Evolutionary conservation across 257 asterid species (phyloP), one percentile per base, ranked within the genome.

Genomic region (Jaltomata sinuosa): DNA sequence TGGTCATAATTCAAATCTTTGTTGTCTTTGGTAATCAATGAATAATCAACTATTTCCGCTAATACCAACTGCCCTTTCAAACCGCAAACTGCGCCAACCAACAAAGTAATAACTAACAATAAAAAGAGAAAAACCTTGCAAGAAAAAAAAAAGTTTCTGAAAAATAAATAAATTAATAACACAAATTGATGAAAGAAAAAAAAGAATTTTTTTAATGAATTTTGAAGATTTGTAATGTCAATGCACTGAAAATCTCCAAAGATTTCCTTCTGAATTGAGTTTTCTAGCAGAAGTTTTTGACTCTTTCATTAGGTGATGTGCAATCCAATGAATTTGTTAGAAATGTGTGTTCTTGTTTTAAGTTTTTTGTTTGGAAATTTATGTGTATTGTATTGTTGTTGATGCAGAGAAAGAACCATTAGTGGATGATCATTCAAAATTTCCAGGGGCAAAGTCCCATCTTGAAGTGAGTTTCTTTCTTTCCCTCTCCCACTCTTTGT

Each of bases 221-320:
- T 55, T 7, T 15, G 12, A 47, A 10, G 52, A 47, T 15, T 57
- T 59, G 16, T 27, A 59, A 59, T 59, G 29, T 59, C 67, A 59
- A 22, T 59, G 32, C 67, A n/a, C 16, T 57, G 67, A 55, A 55
- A 21, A 55, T 55, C 64, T 55, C 64, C 29, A 38, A 38, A 38
- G 1, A 38, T 38, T 38, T 38, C 42, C 42, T 38, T 38, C n/a
- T 38, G 7, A 38, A 8, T 38, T 7, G 74, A 76, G 59, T 59
- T 76, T 80, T 79, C 34, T 59, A 59, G 83, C 83, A 65, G 84
- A 87, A 79, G 77, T 52, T 83, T 81, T 88, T 88, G 90, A 85
- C 34, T 49, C 45, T 54, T 22, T 25, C 55, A 54, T 45, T 9
- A 62, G 69, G 69, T 62, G 34, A 0, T 34, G 49, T 42, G 11